A percentile compares a stretch with the other conserved stretches of the same genome.
phyloP scores from a whole-genome alignment of 2,329 filamentous ascomycete genomes.

The Pseudovirgaria hyperparasitica region DNA sequence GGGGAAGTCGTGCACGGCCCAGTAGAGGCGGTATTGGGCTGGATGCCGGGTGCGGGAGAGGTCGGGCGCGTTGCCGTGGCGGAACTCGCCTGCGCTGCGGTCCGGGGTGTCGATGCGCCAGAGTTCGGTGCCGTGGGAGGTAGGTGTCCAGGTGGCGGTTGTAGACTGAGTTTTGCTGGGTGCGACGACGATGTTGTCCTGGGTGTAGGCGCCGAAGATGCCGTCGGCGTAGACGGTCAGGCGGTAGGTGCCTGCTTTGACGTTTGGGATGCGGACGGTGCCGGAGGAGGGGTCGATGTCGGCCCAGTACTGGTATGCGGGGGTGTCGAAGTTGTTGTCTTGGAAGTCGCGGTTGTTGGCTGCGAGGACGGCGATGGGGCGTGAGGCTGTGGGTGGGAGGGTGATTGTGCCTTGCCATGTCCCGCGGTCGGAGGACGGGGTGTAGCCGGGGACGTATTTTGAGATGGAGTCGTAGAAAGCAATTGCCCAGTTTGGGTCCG shows the following conservation, averaged over 20 bases:
- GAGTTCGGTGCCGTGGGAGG: constrained; percentile 44
- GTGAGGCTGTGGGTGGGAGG: constrained; percentile 36
- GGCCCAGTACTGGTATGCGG: constrained; percentile 47
- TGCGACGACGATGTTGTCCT: constrained; percentile 37
- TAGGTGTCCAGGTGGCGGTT: constrained; percentile 37
- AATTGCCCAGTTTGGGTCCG: constrained; percentile 41
- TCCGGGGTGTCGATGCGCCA: constrained; percentile 52
- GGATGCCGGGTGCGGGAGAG: constrained; percentile 37
- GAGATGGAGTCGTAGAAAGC: constrained; percentile 49
- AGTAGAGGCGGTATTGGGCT: constrained; percentile 50
- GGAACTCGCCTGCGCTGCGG: constrained; percentile 47
- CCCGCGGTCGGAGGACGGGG: constrained; percentile 36
- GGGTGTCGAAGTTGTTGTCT: constrained; percentile 40
- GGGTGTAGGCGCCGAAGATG: constrained; percentile 46
- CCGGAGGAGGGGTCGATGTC: constrained; percentile 30
- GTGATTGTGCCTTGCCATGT: constrained; percentile 36
- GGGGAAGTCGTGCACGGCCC: constrained; percentile 46
- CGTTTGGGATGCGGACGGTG: constrained; percentile 37
- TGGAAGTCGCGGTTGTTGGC: constrained; percentile 39
- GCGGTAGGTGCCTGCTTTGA: constrained; percentile 47
- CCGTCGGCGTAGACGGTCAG: constrained; percentile 51
- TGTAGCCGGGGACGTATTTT: constrained; percentile 42
- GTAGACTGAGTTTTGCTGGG: constrained; percentile 29
- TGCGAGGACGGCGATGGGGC: constrained; percentile 41
- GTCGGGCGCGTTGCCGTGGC: constrained; percentile 42